These are phyloP conservation scores for Starmerella apis DNA, from an alignment of 805 yeast genomes.

Conservation along the genomic window DNA sequence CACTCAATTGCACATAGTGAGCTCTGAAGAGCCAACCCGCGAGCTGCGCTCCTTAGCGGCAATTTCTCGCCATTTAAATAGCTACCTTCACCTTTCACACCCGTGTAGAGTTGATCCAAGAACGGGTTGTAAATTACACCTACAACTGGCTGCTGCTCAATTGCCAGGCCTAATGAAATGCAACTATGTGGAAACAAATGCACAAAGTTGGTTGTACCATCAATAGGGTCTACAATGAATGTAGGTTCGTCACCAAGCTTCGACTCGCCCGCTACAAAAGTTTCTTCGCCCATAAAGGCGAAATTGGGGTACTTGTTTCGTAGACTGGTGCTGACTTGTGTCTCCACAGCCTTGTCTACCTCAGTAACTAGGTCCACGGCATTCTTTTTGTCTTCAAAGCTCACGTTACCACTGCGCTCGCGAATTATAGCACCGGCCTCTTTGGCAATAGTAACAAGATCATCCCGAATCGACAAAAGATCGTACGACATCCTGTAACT, in stretches of 20 bases:
- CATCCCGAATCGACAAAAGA: slow-evolving; percentile 32
- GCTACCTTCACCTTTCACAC: slow-evolving; percentile 47
- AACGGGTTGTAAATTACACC: slow-evolving; percentile 61
- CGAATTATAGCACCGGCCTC: slow-evolving; percentile 44
- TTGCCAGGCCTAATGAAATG: slow-evolving; percentile 49
- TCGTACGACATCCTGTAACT: slow-evolving; percentile 23
- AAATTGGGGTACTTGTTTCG: slow-evolving; percentile 38
- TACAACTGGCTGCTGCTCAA: slow-evolving; percentile 41
- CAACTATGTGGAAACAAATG: slow-evolving; percentile 55
- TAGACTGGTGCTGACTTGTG: slow-evolving; percentile 32
- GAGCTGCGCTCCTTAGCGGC: slow-evolving; percentile 31
- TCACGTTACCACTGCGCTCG: slow-evolving; percentile 39
- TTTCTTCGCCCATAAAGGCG: slow-evolving; percentile 53
- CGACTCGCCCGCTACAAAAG: slow-evolving; percentile 42
- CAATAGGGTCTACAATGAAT: slow-evolving; percentile 55
- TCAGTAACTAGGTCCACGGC: slow-evolving; percentile 55
- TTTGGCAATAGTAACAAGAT: slow-evolving; percentile 35
- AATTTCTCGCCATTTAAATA: slow-evolving; percentile 39
- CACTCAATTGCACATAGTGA: slow-evolving; percentile 51
- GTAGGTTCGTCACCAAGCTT: slow-evolving; percentile 44
- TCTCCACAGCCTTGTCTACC: slow-evolving; percentile 49
- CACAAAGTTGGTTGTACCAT: slow-evolving; percentile 56
- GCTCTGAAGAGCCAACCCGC: slow-evolving; percentile 39
- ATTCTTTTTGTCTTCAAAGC: slow-evolving; percentile 47
- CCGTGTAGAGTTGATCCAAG: slow-evolving; percentile 43